A percentile compares a stretch with the other conserved stretches of the same genome.
These are phyloP conservation scores for Takakia lepidozioides DNA, from an alignment of 225 moss, liverwort and hornwort species.

Conservation along the genomic window DNA sequence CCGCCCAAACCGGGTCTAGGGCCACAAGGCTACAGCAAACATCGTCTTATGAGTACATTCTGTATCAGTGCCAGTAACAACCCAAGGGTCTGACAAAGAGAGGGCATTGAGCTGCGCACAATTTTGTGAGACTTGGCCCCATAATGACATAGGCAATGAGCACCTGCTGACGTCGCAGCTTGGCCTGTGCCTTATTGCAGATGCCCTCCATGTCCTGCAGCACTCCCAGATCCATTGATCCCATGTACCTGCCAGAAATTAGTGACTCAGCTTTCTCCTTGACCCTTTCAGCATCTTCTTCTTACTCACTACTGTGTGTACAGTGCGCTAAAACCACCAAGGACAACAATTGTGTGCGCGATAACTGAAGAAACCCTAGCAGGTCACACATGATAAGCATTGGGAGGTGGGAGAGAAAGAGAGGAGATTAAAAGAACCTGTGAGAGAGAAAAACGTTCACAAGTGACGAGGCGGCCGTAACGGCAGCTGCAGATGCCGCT, in stretches of 20 bases:
- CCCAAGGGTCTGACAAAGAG: neutral
- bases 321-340: no score
- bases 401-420: neutral
- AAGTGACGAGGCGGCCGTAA: constrained; percentile 57
- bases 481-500: constrained; percentile 44
- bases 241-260: constrained; percentile 48
- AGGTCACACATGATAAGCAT: no score
- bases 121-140: neutral
- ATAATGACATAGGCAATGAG: no score
- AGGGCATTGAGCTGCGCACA: neutral
- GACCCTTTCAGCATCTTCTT: no score
- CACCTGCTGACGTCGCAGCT: constrained; percentile 69
- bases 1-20: no score
- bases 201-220: constrained; percentile 65
- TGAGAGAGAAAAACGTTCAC: constrained; percentile 62
- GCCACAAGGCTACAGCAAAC: no score
- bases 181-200: constrained; percentile 52
- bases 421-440: constrained; percentile 32
- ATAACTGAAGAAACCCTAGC: no score
- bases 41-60: no score
- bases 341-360: no score
- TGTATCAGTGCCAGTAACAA: no score
- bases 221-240: constrained; percentile 64
- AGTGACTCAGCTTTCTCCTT: no score
- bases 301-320: no score